phyloP scores from a whole-genome alignment of 2,329 filamentous ascomycete genomes.

The Sclerotinia spermophila region DNA sequence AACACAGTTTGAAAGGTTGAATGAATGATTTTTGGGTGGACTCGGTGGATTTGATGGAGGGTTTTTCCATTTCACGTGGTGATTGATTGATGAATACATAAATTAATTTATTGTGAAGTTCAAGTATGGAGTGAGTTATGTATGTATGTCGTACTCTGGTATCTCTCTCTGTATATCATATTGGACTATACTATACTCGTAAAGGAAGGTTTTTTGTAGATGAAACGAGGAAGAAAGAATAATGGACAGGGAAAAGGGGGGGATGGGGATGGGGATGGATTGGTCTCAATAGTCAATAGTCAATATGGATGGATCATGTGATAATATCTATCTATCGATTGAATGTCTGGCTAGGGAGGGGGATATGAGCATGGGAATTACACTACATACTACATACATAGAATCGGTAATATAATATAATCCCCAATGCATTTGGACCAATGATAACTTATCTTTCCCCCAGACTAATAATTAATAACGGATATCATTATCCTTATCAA shows the following conservation, averaged over 20 bases:
- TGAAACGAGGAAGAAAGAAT: background rate
- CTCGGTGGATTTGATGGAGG: background rate
- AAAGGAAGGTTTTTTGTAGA: background rate
- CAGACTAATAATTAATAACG: background rate
- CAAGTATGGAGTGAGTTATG: background rate
- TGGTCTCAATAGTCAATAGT: too few species aligned
- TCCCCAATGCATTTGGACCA: background rate
- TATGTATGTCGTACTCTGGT: background rate
- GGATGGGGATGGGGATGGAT: background rate
- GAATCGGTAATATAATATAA: background rate
- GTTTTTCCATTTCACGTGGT: background rate
- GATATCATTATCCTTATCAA: background rate
- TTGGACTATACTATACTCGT: too few species aligned
- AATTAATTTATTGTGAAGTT: background rate
- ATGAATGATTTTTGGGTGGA: background rate
- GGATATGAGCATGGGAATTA: fast-evolving
- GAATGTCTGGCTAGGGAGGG: too few species aligned
- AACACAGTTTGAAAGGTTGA: background rate
- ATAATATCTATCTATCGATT: background rate
- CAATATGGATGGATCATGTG: too few species aligned
- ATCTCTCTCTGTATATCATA: background rate
- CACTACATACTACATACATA: background rate
- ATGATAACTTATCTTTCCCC: background rate
- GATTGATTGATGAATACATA: too few species aligned
- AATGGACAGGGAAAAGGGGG: background rate